Percentiles rank a stretch among this genome's conserved stretches.
These are phyloP conservation scores for Pleurotus sapidus DNA, from an alignment of 768 basidiomycete species.

Conservation along the genomic window DNA sequence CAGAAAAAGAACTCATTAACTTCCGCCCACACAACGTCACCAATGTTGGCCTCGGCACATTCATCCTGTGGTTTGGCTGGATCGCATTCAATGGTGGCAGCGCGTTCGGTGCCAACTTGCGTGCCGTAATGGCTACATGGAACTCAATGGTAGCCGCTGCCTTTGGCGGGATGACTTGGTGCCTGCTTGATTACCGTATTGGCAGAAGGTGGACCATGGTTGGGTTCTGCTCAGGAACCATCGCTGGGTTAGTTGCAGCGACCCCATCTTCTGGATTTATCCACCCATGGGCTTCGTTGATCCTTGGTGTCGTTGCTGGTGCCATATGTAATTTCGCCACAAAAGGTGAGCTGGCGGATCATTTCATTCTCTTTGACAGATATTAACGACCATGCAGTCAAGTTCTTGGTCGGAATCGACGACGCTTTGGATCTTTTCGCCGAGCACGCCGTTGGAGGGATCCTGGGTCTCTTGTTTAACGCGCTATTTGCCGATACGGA, in stretches of 20 bases:
- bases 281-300: conserved; percentile 71
- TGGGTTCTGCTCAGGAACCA: conserved; percentile 90
- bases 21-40: conserved; percentile 90
- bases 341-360: conserved; percentile 47
- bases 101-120: conserved; percentile 84
- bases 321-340: conserved; percentile 81
- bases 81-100: conserved; percentile 91
- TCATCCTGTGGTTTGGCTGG: conserved; percentile 87
- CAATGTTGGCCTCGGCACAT: conserved; percentile 79
- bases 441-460: conserved; percentile 84
- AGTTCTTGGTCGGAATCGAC: conserved; percentile 69
- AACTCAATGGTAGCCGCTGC: conserved; percentile 88
- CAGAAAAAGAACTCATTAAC: conserved; percentile 67
- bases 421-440: conserved; percentile 93
- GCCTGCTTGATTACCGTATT: conserved; percentile 72
- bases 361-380: not conserved
- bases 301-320: conserved; percentile 74
- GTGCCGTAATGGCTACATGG: conserved; percentile 82
- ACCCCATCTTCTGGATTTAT: conserved; percentile 87
- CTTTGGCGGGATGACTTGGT: conserved; percentile 83
- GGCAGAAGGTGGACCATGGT: conserved; percentile 84
- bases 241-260: conserved; percentile 85
- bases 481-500: conserved; percentile 69
- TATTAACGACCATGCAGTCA: conserved; percentile 41
- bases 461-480: conserved; percentile 70